Base-by-base conservation (phyloP, 1,284 basidiomycete species). In the Phellinidium pouzarii region DNA sequence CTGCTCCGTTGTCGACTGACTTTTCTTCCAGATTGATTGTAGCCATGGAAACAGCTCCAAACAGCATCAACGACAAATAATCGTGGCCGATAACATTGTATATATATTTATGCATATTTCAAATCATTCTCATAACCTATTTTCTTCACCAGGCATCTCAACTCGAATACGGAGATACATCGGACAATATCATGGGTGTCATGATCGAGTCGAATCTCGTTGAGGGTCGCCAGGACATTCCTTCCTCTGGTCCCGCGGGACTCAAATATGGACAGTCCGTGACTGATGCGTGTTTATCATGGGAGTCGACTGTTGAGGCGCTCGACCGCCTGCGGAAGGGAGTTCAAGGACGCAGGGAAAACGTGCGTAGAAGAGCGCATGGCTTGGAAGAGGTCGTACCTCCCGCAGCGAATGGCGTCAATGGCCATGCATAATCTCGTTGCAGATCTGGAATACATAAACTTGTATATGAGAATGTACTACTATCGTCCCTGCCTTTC, bases 121-220 rank as follows among this genome's bases (percentile, higher is more conserved):
- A 45, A 26, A 51, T n/a, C n/a, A 8, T 27, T 44, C 11, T 29
- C 14, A 27, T 26, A n/a, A 19, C 19, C 46, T 50, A 48, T 54
- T 34, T 44, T 48, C 26, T 40, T 47, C n/a, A 44, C 25, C 58
- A 89, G 86, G 82, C 86, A 20, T 70, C 71, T 41, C 87, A 93
- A 73, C 71, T 91, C 19, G 77, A 84, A 57, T 78, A 76, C 2
- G 73, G 75, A 34, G 84, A 91, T 50, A 92, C 90, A 0, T 76
- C 82, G 1, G 65, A 75, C 20, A 78, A 81, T 64, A 92, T 99
- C 60, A 87, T 96, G 78, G 95, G 95, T 55, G 93, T 96, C 56
- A 99, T 99, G 96, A 79, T 98, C 58, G 96, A 99, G 70, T 91
- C 87, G 45, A 95, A 99, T 68, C 76, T 98, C 54, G 79, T 90